A percentile compares a stretch with the other conserved stretches of the same genome.
Conservation (phyloP, 192 early-diverging fungal species). For the Linnemannia elongata region DNA sequence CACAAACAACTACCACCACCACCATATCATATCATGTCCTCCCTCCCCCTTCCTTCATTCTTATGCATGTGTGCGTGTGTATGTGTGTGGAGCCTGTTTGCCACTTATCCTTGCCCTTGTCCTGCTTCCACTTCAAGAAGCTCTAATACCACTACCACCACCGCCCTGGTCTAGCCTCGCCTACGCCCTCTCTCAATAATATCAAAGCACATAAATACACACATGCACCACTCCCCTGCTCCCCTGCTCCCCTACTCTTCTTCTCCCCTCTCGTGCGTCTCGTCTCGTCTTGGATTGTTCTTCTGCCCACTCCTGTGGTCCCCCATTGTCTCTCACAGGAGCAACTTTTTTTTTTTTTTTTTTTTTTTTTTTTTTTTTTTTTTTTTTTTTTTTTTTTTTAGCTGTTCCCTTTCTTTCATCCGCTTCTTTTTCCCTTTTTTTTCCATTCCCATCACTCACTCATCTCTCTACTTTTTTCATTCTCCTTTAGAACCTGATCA, state of each 20-base stretch:
- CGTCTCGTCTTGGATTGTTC: conserved; percentile 2
- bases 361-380: conserved; percentile 2
- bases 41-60: too few relatives aligned
- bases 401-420: background rate
- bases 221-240: background rate
- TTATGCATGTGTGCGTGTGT: too few relatives aligned
- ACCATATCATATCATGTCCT: too few relatives aligned
- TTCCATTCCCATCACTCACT: background rate
- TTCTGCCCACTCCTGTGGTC: conserved; percentile 4
- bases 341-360: background rate
- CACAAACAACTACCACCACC: too few relatives aligned
- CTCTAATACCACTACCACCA: too few relatives aligned
- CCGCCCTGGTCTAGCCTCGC: too few relatives aligned
- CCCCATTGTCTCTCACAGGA: background rate
- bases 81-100: too few relatives aligned
- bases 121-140: too few relatives aligned
- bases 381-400: background rate
- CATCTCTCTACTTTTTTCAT: background rate
- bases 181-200: too few relatives aligned
- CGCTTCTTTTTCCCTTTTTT: background rate
- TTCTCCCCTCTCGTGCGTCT: background rate
- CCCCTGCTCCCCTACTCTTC: too few relatives aligned
- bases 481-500: background rate
- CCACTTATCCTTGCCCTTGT: too few relatives aligned
- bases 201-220: background rate